Conservation (phyloP, 2,329 filamentous ascomycete genomes). For the Fusarium sambucinum region DNA sequence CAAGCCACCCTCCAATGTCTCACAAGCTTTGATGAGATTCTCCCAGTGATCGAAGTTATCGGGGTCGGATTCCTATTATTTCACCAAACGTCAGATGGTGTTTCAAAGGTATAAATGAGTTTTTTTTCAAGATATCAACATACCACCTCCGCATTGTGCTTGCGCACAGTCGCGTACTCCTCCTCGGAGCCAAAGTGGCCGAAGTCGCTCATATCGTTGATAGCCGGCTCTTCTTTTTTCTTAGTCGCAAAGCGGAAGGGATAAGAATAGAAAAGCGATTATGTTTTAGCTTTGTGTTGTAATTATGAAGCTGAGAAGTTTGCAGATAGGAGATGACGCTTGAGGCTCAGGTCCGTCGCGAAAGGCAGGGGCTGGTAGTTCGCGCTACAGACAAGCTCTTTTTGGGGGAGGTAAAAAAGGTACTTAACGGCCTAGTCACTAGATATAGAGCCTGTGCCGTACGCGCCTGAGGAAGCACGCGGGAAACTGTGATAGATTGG, state of each 20-base stretch:
- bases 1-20: slow-evolving; percentile 89
- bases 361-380: slow-evolving; percentile 48
- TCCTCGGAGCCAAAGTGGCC: slow-evolving; percentile 79
- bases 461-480: slow-evolving; percentile 16
- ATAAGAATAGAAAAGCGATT: slow-evolving; percentile 3
- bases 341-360: slow-evolving; percentile 44
- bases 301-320: slow-evolving; percentile 34
- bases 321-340: slow-evolving; percentile 43
- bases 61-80: slow-evolving; percentile 71
- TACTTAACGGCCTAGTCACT: slow-evolving; percentile 40
- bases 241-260: slow-evolving; percentile 33
- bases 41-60: slow-evolving; percentile 98
- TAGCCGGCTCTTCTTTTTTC: slow-evolving; percentile 4
- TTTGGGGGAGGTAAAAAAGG: slow-evolving; percentile 4
- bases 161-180: slow-evolving; percentile 84
- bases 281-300: slow-evolving; percentile 9
- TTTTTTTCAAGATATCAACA: slow-evolving; percentile 26
- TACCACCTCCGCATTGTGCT: slow-evolving; percentile 83
- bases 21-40: slow-evolving; percentile 84
- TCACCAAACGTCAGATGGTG: slow-evolving; percentile 40
- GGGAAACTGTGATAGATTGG: slow-evolving; percentile 15
- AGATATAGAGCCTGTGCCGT: slow-evolving; percentile 16
- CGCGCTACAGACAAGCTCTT: slow-evolving; percentile 34
- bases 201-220: slow-evolving; percentile 74
- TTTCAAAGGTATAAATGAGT: not conserved